phyloP scores from a whole-genome alignment of 1,284 basidiomycete species.

The Fomitopsis schrenkii region DNA sequence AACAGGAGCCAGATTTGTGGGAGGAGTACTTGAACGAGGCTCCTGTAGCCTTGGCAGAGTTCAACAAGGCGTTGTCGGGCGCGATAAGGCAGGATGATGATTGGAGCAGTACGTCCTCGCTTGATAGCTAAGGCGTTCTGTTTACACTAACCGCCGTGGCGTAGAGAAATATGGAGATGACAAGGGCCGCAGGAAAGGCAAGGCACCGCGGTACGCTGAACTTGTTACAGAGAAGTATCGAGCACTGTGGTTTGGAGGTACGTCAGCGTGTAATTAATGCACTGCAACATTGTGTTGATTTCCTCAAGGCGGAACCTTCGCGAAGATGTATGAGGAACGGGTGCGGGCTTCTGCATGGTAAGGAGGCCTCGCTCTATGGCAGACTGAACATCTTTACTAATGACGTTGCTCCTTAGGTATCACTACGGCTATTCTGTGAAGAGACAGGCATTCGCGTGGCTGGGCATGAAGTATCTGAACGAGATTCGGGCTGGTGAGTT shows the following conservation, averaged over 20 bases:
- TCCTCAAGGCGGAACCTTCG: slow-evolving; percentile 4
- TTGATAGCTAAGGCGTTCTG: neutral
- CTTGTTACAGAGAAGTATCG: slow-evolving; percentile 10
- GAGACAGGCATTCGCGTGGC: slow-evolving; percentile 17
- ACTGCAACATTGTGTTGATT: neutral
- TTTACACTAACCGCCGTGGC: neutral
- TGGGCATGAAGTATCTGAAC: slow-evolving; percentile 18
- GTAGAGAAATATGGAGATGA: neutral
- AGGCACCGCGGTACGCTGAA: slow-evolving; percentile 4
- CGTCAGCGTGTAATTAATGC: neutral
- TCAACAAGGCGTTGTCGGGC: slow-evolving; percentile 7
- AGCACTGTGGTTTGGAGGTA: slow-evolving; percentile 19
- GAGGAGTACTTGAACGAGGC: slow-evolving; percentile 9
- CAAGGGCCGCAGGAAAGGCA: neutral
- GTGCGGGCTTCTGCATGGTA: slow-evolving; percentile 21
- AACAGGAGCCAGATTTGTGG: slow-evolving; percentile 10
- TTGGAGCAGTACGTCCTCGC: neutral
- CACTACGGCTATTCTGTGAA: slow-evolving; percentile 15
- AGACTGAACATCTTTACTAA: neutral
- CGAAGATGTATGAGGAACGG: slow-evolving; percentile 8
- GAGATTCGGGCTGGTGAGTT: slow-evolving; percentile 17
- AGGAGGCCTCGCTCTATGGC: neutral
- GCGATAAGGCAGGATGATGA: slow-evolving; percentile 12
- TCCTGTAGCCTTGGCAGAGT: slow-evolving; percentile 5
- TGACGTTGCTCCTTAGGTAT: slow-evolving; percentile 11